These are phyloP conservation scores for Talaromyces sp. DNA, from an alignment of 2,329 filamentous ascomycete species.

Conservation along the genomic window DNA sequence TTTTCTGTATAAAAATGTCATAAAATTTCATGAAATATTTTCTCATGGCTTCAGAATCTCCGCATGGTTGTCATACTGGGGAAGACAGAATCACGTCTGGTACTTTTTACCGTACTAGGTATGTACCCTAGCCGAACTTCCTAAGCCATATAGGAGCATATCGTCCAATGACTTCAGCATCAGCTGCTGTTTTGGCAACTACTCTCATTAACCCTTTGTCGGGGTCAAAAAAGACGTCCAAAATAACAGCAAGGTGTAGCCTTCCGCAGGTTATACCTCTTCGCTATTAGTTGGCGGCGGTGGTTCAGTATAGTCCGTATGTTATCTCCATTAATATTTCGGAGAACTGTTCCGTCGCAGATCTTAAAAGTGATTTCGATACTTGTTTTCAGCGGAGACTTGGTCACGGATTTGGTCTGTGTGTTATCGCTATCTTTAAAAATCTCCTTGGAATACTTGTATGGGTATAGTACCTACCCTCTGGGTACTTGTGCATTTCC, in stretches of 20 bases:
- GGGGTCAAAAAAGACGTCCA: background rate
- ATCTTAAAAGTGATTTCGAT: background rate
- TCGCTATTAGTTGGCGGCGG: background rate
- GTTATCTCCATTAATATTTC: background rate
- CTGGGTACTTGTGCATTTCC: background rate
- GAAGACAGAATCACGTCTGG: background rate
- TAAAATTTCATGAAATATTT: background rate
- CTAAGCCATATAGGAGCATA: background rate
- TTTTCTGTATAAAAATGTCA: background rate
- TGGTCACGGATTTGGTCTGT: background rate
- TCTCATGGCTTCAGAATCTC: no score
- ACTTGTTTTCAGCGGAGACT: background rate
- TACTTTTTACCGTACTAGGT: background rate
- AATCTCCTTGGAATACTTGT: background rate
- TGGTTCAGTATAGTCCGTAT: background rate
- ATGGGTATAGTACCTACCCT: background rate
- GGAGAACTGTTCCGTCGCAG: background rate
- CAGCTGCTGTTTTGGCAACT: background rate
- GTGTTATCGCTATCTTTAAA: background rate
- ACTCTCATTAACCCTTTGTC: background rate
- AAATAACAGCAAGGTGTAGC: background rate
- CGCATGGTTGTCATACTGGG: background rate
- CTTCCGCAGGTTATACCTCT: background rate
- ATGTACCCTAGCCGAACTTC: background rate
- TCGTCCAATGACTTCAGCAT: background rate